Conservation (phyloP, 2,329 filamentous ascomycete species). For the Botrytis fragariae region DNA sequence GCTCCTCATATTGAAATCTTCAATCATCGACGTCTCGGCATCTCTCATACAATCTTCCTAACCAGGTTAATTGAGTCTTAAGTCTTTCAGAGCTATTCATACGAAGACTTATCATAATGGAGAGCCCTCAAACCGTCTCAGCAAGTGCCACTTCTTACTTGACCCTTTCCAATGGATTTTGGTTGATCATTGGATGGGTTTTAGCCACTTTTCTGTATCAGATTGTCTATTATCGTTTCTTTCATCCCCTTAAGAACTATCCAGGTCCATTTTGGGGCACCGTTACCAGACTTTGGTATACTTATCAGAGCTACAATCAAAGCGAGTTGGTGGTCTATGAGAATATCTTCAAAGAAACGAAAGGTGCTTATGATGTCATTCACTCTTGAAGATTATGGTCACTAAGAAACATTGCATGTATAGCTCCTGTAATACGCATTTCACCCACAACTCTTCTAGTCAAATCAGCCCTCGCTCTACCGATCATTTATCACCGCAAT, state of each 20-base stretch:
- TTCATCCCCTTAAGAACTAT: constrained; percentile 37
- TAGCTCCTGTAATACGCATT: constrained; percentile 53
- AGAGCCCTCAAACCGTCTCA: neutral
- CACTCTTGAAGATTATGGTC: neutral
- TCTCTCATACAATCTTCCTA: neutral
- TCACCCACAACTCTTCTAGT: constrained; percentile 54
- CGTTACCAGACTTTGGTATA: constrained; percentile 39
- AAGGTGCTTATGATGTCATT: neutral
- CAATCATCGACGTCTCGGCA: neutral
- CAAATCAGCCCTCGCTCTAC: constrained; percentile 52
- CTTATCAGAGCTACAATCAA: constrained; percentile 27
- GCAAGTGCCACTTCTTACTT: neutral
- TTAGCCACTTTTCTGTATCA: neutral
- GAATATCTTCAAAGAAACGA: constrained; percentile 3
- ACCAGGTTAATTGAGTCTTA: neutral
- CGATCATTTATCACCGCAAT: constrained; percentile 53
- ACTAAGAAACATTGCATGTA: neutral
- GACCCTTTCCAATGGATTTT: neutral
- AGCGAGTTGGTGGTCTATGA: neutral
- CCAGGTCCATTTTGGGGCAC: constrained; percentile 38
- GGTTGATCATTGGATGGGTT: neutral
- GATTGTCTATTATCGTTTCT: constrained; percentile 30
- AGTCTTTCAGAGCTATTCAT: neutral
- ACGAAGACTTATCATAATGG: neutral
- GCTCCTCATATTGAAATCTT: neutral